Conservation (phyloP, 176 grass and related monocot genomes). For the Cymbopogon citratus region DNA sequence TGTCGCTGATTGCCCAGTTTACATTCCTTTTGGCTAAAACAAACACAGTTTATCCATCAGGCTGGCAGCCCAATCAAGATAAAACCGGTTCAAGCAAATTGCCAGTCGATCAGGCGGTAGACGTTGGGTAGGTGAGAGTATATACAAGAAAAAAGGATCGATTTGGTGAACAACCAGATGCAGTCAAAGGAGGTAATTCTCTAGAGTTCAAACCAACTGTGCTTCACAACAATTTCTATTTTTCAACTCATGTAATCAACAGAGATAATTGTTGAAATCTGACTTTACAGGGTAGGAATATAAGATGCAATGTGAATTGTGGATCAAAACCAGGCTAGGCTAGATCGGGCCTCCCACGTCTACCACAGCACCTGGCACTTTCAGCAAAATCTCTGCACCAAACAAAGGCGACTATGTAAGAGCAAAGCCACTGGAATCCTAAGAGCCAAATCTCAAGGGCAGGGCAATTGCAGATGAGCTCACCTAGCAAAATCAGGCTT, state of each 20-base stretch:
- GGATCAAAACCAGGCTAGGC: not conserved
- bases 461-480: not conserved
- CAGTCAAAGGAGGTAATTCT: not conserved
- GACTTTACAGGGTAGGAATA: constrained; percentile 3
- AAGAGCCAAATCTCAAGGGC: not conserved
- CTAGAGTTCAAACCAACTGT: not conserved
- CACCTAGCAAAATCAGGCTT: not conserved
- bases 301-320: not conserved
- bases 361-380: not conserved
- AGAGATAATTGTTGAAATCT: not conserved
- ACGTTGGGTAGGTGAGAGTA: not conserved
- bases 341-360: not conserved
- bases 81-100: not conserved
- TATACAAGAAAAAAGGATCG: not conserved
- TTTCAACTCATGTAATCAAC: not conserved
- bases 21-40: not conserved
- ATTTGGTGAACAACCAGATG: not conserved
- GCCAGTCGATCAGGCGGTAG: not conserved
- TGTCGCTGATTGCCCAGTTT: not conserved
- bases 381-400: constrained; percentile 27
- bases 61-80: not conserved
- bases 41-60: not conserved
- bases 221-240: constrained; percentile 3
- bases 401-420: not conserved
- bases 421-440: not conserved